These are phyloP conservation scores for Coniella lustricola DNA, from an alignment of 2,329 filamentous ascomycete genomes.

Conservation along the genomic window DNA sequence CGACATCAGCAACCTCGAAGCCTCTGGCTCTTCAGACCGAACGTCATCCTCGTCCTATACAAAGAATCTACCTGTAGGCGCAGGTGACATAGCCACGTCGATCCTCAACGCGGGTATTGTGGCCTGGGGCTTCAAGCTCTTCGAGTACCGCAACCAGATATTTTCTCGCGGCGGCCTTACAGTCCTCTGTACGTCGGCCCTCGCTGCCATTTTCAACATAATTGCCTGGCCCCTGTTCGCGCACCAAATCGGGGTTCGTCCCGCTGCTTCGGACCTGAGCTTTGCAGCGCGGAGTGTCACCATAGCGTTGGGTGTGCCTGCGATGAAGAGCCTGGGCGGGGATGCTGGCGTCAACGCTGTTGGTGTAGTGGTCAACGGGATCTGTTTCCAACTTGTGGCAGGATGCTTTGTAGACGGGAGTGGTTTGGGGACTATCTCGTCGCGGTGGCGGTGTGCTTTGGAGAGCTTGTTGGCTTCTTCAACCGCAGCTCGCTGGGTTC, in stretches of 20 bases:
- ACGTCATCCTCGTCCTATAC: constrained; percentile 14
- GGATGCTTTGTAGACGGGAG: constrained; percentile 22
- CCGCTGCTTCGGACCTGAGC: constrained; percentile 29
- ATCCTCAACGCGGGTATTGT: constrained; percentile 45
- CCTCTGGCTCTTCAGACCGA: neutral
- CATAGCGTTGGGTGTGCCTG: constrained; percentile 41
- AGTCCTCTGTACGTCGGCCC: constrained; percentile 29
- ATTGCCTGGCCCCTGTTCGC: constrained; percentile 34
- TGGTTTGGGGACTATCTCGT: neutral
- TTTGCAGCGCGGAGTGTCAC: constrained; percentile 46
- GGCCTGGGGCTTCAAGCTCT: constrained; percentile 47
- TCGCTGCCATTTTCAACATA: constrained; percentile 35
- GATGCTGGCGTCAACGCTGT: constrained; percentile 41
- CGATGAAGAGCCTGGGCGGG: constrained; percentile 36
- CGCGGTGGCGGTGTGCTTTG: neutral
- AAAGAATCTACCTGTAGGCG: constrained; percentile 25
- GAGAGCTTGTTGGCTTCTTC: neutral
- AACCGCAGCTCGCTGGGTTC: neutral
- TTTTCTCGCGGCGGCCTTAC: constrained; percentile 36
- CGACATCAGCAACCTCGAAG: too few relatives aligned
- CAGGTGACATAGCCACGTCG: constrained; percentile 41
- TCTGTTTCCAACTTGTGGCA: constrained; percentile 30
- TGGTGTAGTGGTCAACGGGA: constrained; percentile 45
- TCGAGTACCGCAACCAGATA: constrained; percentile 40
- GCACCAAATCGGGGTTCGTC: constrained; percentile 29